These are phyloP conservation scores for Dictyophora rubrovolvata DNA, from an alignment of 768 basidiomycete species.

Conservation along the genomic window DNA sequence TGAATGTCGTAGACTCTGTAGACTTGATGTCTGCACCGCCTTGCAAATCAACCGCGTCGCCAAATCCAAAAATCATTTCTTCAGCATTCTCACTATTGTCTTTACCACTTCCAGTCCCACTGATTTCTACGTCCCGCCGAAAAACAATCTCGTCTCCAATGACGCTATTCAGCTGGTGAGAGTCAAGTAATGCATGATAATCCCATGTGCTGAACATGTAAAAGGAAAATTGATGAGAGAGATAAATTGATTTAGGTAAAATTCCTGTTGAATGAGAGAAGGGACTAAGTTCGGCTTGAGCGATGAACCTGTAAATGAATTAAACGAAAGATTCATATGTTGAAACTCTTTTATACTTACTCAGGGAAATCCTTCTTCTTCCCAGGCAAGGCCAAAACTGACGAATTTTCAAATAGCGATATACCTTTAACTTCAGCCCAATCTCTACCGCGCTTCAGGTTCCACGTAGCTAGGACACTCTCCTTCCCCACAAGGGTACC, in stretches of 20 bases:
- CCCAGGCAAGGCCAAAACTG: neutral
- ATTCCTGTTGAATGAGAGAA: conserved; percentile 46
- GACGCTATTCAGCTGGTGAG: conserved; percentile 48
- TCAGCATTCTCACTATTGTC: conserved; percentile 28
- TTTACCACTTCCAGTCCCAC: conserved; percentile 19
- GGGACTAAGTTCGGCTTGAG: conserved; percentile 77
- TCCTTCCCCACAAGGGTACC: conserved; percentile 30
- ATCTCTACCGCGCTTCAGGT: conserved; percentile 38
- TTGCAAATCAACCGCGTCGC: conserved; percentile 14
- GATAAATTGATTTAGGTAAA: conserved; percentile 69
- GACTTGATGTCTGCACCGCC: conserved; percentile 37
- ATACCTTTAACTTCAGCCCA: conserved; percentile 44
- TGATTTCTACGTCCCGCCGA: conserved; percentile 59
- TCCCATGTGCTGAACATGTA: conserved; percentile 55
- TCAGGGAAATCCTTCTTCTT: neutral
- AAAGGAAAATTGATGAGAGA: conserved; percentile 80
- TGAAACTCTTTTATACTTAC: conserved; percentile 25
- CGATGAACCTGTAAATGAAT: conserved; percentile 42
- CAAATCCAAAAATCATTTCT: conserved; percentile 33
- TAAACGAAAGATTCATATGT: neutral
- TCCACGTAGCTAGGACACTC: conserved; percentile 53
- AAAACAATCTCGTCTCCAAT: conserved; percentile 55
- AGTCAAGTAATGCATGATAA: conserved; percentile 66
- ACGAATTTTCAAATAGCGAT: conserved; percentile 10
- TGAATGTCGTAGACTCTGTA: neutral